These are phyloP conservation scores for Lippia alba DNA, from an alignment of 305 asterid genomes.

Conservation along the genomic window DNA sequence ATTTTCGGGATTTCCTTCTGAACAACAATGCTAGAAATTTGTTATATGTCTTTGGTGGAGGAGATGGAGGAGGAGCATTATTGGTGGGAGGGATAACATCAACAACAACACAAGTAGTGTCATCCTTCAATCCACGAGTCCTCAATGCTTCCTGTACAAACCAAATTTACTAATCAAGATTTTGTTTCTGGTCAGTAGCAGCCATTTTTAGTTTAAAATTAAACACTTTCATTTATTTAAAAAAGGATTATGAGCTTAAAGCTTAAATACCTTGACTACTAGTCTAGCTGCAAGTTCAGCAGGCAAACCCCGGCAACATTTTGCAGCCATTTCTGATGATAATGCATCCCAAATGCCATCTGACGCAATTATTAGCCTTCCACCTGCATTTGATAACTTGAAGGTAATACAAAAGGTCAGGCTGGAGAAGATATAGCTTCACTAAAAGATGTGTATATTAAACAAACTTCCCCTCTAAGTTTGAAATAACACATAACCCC, in stretches of 20 bases:
- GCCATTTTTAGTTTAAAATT: not conserved
- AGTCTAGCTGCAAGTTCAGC: slow-evolving; percentile 90
- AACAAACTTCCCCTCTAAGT: not conserved
- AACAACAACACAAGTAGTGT: slow-evolving; percentile 86
- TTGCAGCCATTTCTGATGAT: slow-evolving; percentile 77
- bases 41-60: slow-evolving; percentile 68
- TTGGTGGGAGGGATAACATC: slow-evolving; percentile 81
- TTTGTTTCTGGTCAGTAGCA: slow-evolving; percentile 3
- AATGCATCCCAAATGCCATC: slow-evolving; percentile 94
- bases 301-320: slow-evolving; percentile 85
- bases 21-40: slow-evolving; percentile 62
- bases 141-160: slow-evolving; percentile 77
- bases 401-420: slow-evolving; percentile 30
- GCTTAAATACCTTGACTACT: slow-evolving; percentile 75
- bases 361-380: slow-evolving; percentile 87
- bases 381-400: slow-evolving; percentile 74
- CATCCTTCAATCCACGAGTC: slow-evolving; percentile 86
- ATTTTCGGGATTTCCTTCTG: slow-evolving; percentile 50
- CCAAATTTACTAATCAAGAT: slow-evolving; percentile 1
- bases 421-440: not conserved
- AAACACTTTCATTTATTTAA: not conserved
- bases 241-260: slow-evolving; percentile 7
- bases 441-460: not conserved
- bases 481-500: no score
- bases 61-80: slow-evolving; percentile 44